A percentile compares a stretch with the other conserved stretches of the same genome.
phyloP scores from a whole-genome alignment of 2,329 filamentous ascomycete species.

The Talaromyces sp. region DNA sequence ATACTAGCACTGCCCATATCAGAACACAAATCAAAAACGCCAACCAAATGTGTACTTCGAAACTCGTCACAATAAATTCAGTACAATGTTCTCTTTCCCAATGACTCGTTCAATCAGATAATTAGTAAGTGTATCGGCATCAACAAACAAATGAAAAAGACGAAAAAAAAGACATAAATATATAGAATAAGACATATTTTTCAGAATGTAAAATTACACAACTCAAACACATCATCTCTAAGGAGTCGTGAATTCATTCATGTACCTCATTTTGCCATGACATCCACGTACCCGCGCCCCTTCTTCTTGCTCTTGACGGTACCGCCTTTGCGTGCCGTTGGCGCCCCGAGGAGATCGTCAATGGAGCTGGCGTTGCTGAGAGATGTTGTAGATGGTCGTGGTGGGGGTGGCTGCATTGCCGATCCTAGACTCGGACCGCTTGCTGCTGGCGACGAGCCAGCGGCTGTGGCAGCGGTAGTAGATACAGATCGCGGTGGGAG shows the following conservation, averaged over 20 bases:
- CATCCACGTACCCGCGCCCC: slow-evolving; percentile 86
- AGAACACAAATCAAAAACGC: not conserved
- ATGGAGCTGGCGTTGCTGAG: slow-evolving; percentile 93
- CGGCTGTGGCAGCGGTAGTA: slow-evolving; percentile 29
- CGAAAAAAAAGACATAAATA: not conserved
- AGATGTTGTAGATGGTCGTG: slow-evolving; percentile 70
- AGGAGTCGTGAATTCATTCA: not conserved
- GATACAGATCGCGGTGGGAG: slow-evolving; percentile 35
- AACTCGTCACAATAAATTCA: not conserved
- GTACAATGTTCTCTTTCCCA: not conserved
- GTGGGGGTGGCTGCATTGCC: slow-evolving; percentile 40
- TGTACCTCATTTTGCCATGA: slow-evolving; percentile 68
- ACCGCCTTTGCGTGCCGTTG: slow-evolving; percentile 63
- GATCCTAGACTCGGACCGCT: slow-evolving; percentile 29
- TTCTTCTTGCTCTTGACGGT: slow-evolving; percentile 71
- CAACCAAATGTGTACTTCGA: not conserved
- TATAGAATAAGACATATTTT: slow-evolving; percentile 5
- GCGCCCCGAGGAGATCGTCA: slow-evolving; percentile 81
- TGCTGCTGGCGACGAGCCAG: slow-evolving; percentile 23
- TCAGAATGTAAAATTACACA: not conserved
- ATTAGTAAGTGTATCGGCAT: not conserved
- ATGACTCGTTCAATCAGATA: not conserved
- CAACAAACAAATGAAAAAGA: not conserved
- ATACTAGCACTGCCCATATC: not conserved
- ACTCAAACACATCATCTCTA: not conserved